A percentile compares a stretch with the other conserved stretches of the same genome.
phyloP scores from a whole-genome alignment of 441 rosid genomes.

The Pelargonium australe region DNA sequence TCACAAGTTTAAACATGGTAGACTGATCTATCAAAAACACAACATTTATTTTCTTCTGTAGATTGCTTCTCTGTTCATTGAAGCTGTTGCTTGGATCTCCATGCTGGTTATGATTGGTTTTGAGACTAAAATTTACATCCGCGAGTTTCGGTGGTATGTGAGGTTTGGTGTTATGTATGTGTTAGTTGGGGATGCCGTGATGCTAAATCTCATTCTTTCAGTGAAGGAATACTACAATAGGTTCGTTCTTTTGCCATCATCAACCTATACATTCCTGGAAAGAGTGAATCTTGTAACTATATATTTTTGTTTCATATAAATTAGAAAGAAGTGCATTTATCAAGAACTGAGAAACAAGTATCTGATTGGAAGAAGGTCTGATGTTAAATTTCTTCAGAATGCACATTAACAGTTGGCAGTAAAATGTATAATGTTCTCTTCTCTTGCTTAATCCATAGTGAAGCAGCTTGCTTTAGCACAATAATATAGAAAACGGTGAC shows the following conservation, averaged over 20 bases:
- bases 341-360: background rate
- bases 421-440: background rate
- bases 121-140: constrained; percentile 77
- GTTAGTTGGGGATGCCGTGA: constrained; percentile 76
- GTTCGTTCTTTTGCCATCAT: constrained; percentile 35
- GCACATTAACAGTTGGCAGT: background rate
- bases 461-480: background rate
- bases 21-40: constrained; percentile 12
- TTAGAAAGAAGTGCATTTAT: background rate
- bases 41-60: constrained; percentile 30
- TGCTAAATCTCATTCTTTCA: constrained; percentile 71
- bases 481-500: background rate
- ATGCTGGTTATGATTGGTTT: constrained; percentile 59
- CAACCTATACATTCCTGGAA: background rate
- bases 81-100: constrained; percentile 84
- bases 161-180: constrained; percentile 75
- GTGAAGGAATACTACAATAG: constrained; percentile 63
- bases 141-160: constrained; percentile 87
- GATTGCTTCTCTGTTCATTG: constrained; percentile 64
- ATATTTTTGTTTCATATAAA: background rate
- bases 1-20: background rate
- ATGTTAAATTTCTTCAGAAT: background rate
- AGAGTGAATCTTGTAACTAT: background rate
- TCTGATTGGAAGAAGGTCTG: background rate
- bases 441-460: background rate